A percentile compares a stretch with the other conserved stretches of the same genome.
Conservation (phyloP, 2,329 filamentous ascomycete species). For the Lomentospora prolificans region DNA sequence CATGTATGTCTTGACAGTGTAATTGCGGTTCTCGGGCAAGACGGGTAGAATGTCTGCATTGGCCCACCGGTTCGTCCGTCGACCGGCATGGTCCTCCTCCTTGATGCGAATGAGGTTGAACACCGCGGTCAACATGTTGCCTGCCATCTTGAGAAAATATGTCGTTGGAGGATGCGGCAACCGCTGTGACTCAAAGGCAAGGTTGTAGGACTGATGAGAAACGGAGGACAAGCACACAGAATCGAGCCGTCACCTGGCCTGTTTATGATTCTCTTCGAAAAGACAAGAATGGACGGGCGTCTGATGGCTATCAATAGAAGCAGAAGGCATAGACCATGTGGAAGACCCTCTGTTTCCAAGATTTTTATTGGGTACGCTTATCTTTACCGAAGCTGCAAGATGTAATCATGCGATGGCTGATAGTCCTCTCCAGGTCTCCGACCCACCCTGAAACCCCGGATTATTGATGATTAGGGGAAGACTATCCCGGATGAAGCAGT, state of each 20-base stretch:
- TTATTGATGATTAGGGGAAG: background rate
- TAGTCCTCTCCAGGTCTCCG: background rate
- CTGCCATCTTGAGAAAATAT: background rate
- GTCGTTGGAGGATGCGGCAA: background rate
- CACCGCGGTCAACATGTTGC: background rate
- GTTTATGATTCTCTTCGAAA: background rate
- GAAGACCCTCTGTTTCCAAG: background rate
- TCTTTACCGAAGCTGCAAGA: background rate
- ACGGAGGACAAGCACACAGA: background rate
- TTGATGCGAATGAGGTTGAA: background rate
- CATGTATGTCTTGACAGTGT: constrained; percentile 12
- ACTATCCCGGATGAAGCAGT: background rate
- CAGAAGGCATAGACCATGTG: background rate
- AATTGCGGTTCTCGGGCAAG: constrained; percentile 12
- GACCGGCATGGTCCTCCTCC: background rate
- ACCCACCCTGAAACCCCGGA: background rate
- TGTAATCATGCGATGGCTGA: background rate
- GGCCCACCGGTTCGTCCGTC: constrained; percentile 12
- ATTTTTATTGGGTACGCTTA: background rate
- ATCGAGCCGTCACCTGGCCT: background rate
- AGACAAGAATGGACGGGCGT: background rate
- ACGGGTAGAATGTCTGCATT: constrained; percentile 16
- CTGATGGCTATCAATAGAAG: background rate
- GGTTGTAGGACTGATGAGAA: background rate
- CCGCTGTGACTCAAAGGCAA: background rate